Evolutionary conservation across 1,284 basidiomycete genomes (phyloP).

Genomic region (Coniophora puteana): DNA sequence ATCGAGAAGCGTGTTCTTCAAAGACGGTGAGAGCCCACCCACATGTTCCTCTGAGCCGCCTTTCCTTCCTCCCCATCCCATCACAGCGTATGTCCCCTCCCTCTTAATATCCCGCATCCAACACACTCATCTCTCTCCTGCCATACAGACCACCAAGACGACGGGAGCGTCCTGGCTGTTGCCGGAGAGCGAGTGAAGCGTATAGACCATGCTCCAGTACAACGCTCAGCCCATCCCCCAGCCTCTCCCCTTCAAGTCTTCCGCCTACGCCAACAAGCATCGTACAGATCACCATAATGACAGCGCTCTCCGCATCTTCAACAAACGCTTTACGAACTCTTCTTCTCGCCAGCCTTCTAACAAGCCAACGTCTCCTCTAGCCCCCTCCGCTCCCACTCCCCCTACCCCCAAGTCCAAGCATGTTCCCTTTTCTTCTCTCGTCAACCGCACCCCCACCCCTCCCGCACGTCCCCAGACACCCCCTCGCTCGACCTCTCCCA

Average conservation of each 20-base stretch:
- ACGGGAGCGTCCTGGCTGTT: too few species aligned
- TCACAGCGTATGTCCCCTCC: too few species aligned
- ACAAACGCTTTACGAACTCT: constrained; percentile 37
- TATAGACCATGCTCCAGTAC: constrained; percentile 71
- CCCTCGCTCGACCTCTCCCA: constrained; percentile 35
- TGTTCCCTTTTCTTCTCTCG: constrained; percentile 24
- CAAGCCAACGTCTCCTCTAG: constrained; percentile 29
- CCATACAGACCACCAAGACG: too few species aligned
- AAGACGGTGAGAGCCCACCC: too few species aligned
- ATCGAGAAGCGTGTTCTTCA: too few species aligned
- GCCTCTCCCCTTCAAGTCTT: constrained; percentile 34
- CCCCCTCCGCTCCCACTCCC: constrained; percentile 23
- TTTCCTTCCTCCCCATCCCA: too few species aligned
- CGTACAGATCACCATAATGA: constrained; percentile 45
- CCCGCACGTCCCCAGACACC: constrained; percentile 14
- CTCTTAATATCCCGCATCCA: too few species aligned
- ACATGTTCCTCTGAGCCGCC: too few species aligned
- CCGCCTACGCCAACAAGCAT: constrained; percentile 26
- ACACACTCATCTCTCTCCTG: too few species aligned
- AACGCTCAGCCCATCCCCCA: constrained; percentile 51
- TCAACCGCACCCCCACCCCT: constrained; percentile 15
- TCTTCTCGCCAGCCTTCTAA: constrained; percentile 11
- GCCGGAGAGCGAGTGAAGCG: too few species aligned
- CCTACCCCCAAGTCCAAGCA: too few species aligned
- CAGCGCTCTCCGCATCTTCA: constrained; percentile 25